Conservation (phyloP, 768 basidiomycete species). For the Porpolomopsis calyptriformis region DNA sequence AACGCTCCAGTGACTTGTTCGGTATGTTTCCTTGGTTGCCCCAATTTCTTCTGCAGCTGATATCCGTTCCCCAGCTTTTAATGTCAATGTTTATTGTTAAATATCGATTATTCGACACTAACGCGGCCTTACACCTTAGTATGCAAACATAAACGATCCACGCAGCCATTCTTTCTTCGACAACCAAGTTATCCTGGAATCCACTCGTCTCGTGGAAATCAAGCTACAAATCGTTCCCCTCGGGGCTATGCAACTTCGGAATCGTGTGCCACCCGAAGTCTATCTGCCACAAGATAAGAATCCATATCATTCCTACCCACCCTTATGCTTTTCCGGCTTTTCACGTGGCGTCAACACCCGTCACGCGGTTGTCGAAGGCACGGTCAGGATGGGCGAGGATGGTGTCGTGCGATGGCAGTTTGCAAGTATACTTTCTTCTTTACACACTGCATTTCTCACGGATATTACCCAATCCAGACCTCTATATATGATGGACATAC, state of each 20-base stretch:
- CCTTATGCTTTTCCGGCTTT: constrained; percentile 37
- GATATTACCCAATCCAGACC: constrained; percentile 25
- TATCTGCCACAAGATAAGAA: constrained; percentile 1
- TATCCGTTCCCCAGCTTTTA: constrained; percentile 30
- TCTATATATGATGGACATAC: constrained; percentile 42
- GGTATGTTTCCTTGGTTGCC: constrained; percentile 19
- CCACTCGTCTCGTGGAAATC: constrained; percentile 51
- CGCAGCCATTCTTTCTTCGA: constrained; percentile 41
- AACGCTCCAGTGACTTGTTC: constrained; percentile 29
- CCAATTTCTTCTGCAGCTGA: not conserved
- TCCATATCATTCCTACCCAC: constrained; percentile 25
- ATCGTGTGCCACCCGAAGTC: constrained; percentile 14
- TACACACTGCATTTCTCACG: not conserved
- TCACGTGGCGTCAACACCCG: constrained; percentile 34
- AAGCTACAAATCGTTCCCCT: constrained; percentile 36
- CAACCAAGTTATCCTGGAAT: constrained; percentile 49
- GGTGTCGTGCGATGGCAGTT: constrained; percentile 46
- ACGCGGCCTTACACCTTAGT: constrained; percentile 20
- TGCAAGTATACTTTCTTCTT: constrained; percentile 30
- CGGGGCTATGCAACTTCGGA: constrained; percentile 13
- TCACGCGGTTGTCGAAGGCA: constrained; percentile 38
- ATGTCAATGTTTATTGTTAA: constrained; percentile 24
- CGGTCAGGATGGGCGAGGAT: constrained; percentile 37
- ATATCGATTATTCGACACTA: too few relatives aligned
- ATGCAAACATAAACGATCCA: constrained; percentile 26